Base-by-base conservation (phyloP, 2,329 filamentous ascomycete genomes). In the Hypoxylon sp. region DNA sequence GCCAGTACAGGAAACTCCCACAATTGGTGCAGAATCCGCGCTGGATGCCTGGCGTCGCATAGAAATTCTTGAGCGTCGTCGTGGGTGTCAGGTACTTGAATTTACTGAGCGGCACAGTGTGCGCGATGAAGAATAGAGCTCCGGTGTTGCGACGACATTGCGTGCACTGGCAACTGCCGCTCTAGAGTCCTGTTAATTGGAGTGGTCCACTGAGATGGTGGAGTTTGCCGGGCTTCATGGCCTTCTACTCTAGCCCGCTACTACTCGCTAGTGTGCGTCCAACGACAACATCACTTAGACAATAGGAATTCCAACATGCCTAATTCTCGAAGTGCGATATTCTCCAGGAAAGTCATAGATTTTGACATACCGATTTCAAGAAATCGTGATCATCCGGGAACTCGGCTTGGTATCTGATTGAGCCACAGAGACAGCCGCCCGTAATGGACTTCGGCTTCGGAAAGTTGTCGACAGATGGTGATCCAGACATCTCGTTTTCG, bases 111-210 rank as follows among this genome's bases (percentile, higher is more conserved):
- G 80, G 80, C 0, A 85, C 72, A 4, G 61, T 73, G 72, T 86
- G 81, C 54, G 80, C 76, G 61, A 79, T 76, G 68, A 82, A 79
- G 72, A 86, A 76, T 59, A 88, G 80, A 3, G 81, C 75, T 57
- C 85, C 85, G 6, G 84, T 84, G 66, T 83, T 81, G 63, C 85
- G 85, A 73, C 86, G 85, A 76, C 85, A 88, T 74, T 87, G 85
- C 6, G 83, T 84, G 78, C 86, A 88, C 71, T 88, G 85, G 74
- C 86, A 89, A 6, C 83, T 85, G 50, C 77, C 75, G 66, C 80
- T 79, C 83, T 59, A 46, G 17, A 11, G 25, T 31, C 22, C 33
- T 53, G 48, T 57, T 17, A 61, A 53, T 25, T 31, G 13, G 5
- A 2, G 17, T 11, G 0, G 31, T 13, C 35, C 20, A 49, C 44